These are phyloP conservation scores for Russula sp. DNA, from an alignment of 768 basidiomycete species.

Conservation along the genomic window DNA sequence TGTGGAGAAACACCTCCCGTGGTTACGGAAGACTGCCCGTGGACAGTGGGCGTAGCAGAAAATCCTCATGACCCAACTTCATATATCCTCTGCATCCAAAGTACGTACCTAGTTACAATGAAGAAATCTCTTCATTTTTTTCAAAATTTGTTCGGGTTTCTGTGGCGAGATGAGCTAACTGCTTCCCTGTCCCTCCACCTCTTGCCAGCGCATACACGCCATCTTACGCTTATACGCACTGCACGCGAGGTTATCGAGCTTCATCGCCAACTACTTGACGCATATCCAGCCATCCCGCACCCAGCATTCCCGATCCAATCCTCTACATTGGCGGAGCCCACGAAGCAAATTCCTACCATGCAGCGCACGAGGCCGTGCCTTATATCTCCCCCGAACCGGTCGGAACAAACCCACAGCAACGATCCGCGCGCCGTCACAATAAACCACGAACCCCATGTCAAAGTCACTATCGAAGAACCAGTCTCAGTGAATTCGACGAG, in stretches of 20 bases:
- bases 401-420: conserved; percentile 37
- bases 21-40: conserved; percentile 75
- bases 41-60: conserved; percentile 86
- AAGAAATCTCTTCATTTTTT: background rate
- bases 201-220: conserved; percentile 77
- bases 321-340: conserved; percentile 49
- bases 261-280: conserved; percentile 70
- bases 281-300: conserved; percentile 54
- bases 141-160: background rate
- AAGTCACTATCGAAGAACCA: conserved; percentile 30
- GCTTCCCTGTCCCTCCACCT: conserved; percentile 17
- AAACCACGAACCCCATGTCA: conserved; percentile 33
- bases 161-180: conserved; percentile 5
- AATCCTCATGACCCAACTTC: conserved; percentile 53
- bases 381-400: conserved; percentile 63
- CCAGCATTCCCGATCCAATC: conserved; percentile 62
- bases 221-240: conserved; percentile 79
- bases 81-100: conserved; percentile 86
- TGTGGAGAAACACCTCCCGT: conserved; percentile 51
- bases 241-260: conserved; percentile 75
- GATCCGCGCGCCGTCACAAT: conserved; percentile 21
- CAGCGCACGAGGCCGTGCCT: conserved; percentile 80
- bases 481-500: conserved; percentile 33
- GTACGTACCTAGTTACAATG: conserved; percentile 46
- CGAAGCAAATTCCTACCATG: conserved; percentile 76